These are phyloP conservation scores for Phaeomoniella chlamydospora DNA, from an alignment of 2,329 filamentous ascomycete genomes.

Conservation along the genomic window DNA sequence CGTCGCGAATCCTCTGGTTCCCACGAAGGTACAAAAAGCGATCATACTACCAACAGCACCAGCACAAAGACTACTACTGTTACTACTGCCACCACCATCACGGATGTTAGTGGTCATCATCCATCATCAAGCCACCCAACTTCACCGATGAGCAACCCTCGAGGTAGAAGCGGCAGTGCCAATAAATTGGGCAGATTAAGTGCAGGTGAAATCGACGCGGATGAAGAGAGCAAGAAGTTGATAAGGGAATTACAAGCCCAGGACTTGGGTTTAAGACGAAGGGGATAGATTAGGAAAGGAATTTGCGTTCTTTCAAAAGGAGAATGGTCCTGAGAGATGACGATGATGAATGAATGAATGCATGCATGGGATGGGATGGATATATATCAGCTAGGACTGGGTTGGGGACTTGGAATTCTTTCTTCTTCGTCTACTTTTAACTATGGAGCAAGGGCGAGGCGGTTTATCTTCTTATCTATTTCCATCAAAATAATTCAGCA, in stretches of 20 bases:
- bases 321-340: too few species aligned
- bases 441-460: too few species aligned
- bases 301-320: too few species aligned
- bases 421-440: too few species aligned
- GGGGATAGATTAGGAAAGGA: neutral
- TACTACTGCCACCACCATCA: neutral
- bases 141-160: neutral
- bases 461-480: too few species aligned
- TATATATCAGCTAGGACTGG: too few species aligned
- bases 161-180: neutral
- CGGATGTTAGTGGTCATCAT: neutral
- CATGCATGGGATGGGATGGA: too few species aligned
- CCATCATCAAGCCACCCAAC: neutral
- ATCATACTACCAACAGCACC: neutral
- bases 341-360: too few species aligned
- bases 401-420: too few species aligned
- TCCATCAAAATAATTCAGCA: too few species aligned
- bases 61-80: neutral
- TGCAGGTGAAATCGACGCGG: slow-evolving; percentile 17
- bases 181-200: slow-evolving; percentile 3
- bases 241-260: slow-evolving; percentile 30
- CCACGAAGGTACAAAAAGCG: neutral
- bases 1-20: neutral
- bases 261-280: slow-evolving; percentile 26
- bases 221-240: slow-evolving; percentile 26